A percentile compares a stretch with the other conserved stretches of the same genome.
Conservation (phyloP, 2,329 filamentous ascomycete species). For the Pyrenophora seminiperda region DNA sequence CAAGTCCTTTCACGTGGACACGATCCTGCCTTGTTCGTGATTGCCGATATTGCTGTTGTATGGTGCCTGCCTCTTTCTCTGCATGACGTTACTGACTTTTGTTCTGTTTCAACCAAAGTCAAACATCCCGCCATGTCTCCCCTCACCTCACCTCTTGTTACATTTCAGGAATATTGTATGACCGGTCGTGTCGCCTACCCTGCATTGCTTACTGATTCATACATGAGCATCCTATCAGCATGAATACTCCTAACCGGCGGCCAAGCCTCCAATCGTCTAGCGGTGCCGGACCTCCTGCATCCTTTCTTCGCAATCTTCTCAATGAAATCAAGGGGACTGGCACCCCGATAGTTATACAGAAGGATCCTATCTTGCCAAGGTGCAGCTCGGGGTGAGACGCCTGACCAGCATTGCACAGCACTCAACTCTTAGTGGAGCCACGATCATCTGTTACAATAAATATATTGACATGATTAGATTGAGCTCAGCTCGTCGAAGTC, state of each 20-base stretch:
- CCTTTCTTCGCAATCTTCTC: conserved; percentile 34
- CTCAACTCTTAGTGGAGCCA: not conserved
- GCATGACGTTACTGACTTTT: not conserved
- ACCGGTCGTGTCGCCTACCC: conserved; percentile 21
- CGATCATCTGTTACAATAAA: too few relatives aligned
- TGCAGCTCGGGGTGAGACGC: not conserved
- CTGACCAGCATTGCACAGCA: not conserved
- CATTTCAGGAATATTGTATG: conserved; percentile 7
- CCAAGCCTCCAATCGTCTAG: conserved; percentile 8
- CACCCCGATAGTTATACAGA: not conserved
- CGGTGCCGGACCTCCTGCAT: conserved; percentile 20
- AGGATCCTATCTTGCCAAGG: not conserved
- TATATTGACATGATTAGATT: not conserved
- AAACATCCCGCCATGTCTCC: not conserved
- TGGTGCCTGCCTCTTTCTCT: conserved; percentile 1
- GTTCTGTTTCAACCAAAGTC: not conserved
- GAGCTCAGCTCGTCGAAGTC: not conserved
- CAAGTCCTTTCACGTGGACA: not conserved
- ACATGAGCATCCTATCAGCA: conserved; percentile 27
- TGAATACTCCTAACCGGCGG: conserved; percentile 31
- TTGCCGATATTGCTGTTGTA: not conserved
- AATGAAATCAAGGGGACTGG: conserved; percentile 30
- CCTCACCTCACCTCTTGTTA: conserved; percentile 10
- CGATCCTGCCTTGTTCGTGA: not conserved
- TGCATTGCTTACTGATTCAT: conserved; percentile 26